phyloP scores from a whole-genome alignment of 148 eudicot species.

The Polygonum aviculare region DNA sequence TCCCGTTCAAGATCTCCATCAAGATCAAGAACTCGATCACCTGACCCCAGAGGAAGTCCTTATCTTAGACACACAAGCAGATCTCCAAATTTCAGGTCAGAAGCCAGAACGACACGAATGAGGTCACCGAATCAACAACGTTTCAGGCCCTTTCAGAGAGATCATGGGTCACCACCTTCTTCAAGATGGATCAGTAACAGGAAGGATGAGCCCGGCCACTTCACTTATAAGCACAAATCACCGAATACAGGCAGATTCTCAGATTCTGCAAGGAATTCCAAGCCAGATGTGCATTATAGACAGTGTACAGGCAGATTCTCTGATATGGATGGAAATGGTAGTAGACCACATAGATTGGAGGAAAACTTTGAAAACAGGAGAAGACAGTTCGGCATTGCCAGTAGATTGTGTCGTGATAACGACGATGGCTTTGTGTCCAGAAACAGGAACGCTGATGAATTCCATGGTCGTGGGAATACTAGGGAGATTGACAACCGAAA shows the following conservation, averaged over 20 bases:
- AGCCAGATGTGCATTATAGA: constrained; percentile 14
- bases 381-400: constrained; percentile 20
- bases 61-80: constrained; percentile 31
- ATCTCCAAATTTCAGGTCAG: constrained; percentile 39
- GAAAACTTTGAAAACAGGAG: constrained; percentile 28
- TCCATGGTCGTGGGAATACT: constrained; percentile 24
- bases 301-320: constrained; percentile 20
- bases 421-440: constrained; percentile 20
- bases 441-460: constrained; percentile 22
- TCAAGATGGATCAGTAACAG: constrained; percentile 22
- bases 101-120: constrained; percentile 25
- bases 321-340: constrained; percentile 21
- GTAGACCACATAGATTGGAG: constrained; percentile 27
- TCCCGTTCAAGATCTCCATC: constrained; percentile 35
- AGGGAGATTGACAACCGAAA: constrained; percentile 23
- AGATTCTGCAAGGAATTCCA: background rate
- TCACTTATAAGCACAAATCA: constrained; percentile 20
- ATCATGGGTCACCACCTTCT: constrained; percentile 29
- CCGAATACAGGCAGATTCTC: no score
- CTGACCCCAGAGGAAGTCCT: constrained; percentile 22
- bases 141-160: constrained; percentile 26
- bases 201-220: constrained; percentile 27
- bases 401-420: constrained; percentile 18
- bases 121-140: constrained; percentile 33
- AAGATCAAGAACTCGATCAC: constrained; percentile 37